Base-by-base conservation (phyloP, 495 filamentous ascomycete genomes). In the Pyrenula aspistea region DNA sequence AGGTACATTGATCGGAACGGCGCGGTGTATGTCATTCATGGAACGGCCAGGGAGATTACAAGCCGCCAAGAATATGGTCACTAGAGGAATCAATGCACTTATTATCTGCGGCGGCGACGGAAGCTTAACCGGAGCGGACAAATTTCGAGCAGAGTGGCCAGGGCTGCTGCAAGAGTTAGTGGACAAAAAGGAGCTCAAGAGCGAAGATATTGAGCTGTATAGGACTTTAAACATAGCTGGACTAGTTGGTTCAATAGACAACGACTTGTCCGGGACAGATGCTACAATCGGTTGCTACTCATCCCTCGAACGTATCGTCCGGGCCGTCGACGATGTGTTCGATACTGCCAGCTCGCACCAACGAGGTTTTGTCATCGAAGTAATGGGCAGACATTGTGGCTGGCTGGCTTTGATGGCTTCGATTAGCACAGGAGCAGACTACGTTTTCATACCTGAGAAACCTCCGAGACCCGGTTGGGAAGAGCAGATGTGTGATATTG, bases 381-480 rank as follows among this genome's bases (percentile, higher is more conserved):
- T 97, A 52, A 99, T 99, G 94, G 94, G 94, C n/a, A 82, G 94
- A 56, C 92, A 97, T 71, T 99, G 94, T 64, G 94, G 94, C 48
- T 99, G 94, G 94, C 75, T 99, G 53, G 94, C 93, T 49, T 75
- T 99, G 51, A 96, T 96, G 91, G 87, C 94, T 12, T 93, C 91
- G 57, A 89, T 97, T 54, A 91, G 88, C 57, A 95, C 89, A 2
- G 94, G 93, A 24, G 92, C 94, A 2, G 94, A 99, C 70, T 99
- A 94, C 72, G 78, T 97, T 51, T 95, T 99, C 69, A 87, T 97
- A 52, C 94, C 94, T 0, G 94, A 99, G 73, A 95, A 90, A 71
- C 94, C 94, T 57, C 88, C 92, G 12, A 76, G 79, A 54, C 83
- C 86, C 22, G 85, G 89, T 60, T 99, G 94, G 94, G 83, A 86